Conservation (phyloP, 1,139 yeast genomes). For the Magnusiomyces suaveolens region DNA sequence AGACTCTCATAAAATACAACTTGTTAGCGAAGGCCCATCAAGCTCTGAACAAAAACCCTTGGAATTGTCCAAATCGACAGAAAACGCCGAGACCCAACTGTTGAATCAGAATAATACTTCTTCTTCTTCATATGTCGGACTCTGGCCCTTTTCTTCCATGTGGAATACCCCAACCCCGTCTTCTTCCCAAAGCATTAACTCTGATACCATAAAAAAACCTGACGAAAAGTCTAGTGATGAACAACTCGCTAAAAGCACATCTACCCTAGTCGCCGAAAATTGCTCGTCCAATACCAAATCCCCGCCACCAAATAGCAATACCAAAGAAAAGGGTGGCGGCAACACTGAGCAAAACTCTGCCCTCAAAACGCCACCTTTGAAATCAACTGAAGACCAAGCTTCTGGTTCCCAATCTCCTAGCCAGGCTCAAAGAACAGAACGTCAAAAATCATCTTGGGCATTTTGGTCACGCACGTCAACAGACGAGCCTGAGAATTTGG, state of each 20-base stretch:
- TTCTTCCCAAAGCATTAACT: background rate
- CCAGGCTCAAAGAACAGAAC: background rate
- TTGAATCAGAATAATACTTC: background rate
- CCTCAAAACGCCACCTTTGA: background rate
- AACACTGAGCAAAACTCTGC: background rate
- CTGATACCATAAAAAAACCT: background rate
- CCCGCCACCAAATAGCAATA: background rate
- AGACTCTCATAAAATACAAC: background rate
- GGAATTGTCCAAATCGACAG: background rate
- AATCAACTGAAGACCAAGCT: background rate
- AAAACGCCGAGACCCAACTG: background rate
- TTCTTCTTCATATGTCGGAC: background rate
- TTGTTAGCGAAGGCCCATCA: background rate
- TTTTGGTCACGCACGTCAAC: conserved; percentile 25
- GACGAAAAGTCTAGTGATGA: background rate
- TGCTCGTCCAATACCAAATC: background rate
- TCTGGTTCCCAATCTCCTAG: background rate
- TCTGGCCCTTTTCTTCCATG: background rate
- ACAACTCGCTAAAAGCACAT: background rate
- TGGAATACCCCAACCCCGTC: background rate
- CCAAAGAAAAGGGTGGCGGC: background rate
- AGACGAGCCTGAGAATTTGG: background rate
- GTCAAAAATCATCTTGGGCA: conserved; percentile 24
- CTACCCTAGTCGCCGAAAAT: background rate
- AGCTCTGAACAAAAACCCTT: background rate